Percentiles rank a stretch among this genome's conserved stretches.
phyloP scores from a whole-genome alignment of 140 eudicot species.

The Erigeron philadelphicus region DNA sequence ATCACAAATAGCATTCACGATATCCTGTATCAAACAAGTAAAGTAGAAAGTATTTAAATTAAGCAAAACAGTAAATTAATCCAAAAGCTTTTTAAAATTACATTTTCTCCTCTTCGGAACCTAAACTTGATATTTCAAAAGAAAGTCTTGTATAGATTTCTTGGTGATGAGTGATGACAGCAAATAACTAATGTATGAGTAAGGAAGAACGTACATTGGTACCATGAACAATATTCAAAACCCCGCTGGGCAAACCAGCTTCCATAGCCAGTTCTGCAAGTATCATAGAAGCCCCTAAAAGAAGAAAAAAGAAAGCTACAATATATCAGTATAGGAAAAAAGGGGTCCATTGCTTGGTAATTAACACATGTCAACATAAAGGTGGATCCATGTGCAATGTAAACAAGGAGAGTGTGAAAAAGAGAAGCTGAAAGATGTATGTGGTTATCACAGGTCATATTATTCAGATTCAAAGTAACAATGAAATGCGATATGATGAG shows the following conservation, averaged over 20 bases:
- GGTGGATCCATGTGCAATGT: conserved; percentile 3
- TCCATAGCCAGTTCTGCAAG: conserved; percentile 98
- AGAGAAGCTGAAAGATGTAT: not conserved
- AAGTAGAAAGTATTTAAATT: not conserved
- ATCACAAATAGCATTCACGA: conserved; percentile 93
- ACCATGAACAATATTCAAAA: conserved; percentile 89
- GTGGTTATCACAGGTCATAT: no score
- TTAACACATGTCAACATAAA: conserved; percentile 4
- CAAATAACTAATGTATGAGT: not conserved
- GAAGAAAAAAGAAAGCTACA: not conserved
- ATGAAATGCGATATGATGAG: no score
- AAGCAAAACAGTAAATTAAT: not conserved
- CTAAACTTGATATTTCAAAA: conserved; percentile 3
- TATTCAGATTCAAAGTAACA: no score
- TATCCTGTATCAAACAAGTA: conserved; percentile 54
- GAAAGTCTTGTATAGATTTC: conserved; percentile 20
- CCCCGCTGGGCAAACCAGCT: conserved; percentile 94
- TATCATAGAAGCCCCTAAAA: conserved; percentile 82
- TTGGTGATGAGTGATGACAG: not conserved
- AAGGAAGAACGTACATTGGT: conserved; percentile 54
- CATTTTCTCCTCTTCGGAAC: conserved; percentile 6
- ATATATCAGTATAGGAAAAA: conserved; percentile 13
- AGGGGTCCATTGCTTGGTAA: conserved; percentile 10
- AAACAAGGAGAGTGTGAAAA: not conserved
- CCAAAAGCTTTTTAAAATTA: not conserved